Evolutionary conservation across 176 grass and related monocot species (phyloP).

Genomic region (Eleusine coracana): DNA sequence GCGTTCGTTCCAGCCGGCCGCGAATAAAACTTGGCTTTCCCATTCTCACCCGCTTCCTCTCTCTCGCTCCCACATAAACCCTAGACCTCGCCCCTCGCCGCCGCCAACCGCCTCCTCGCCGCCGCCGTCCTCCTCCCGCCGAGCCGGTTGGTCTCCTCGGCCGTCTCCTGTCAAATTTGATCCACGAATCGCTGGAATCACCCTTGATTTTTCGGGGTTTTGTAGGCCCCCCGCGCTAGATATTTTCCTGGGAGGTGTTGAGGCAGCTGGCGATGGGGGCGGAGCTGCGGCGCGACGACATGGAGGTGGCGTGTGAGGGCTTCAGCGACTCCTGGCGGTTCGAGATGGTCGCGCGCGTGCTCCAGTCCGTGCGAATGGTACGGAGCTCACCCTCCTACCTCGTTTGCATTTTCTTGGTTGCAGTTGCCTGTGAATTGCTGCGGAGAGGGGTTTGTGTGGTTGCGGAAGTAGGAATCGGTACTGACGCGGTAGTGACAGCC

Average conservation of each 20-base stretch:
- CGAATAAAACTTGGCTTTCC: slow-evolving; percentile 15
- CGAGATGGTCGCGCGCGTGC: neutral
- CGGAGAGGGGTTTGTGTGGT: neutral
- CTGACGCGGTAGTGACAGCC: neutral
- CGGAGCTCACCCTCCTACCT: neutral
- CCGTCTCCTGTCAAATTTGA: too few species aligned
- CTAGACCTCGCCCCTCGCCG: slow-evolving; percentile 34
- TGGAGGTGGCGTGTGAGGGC: slow-evolving; percentile 15
- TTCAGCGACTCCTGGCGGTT: neutral
- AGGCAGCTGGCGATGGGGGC: slow-evolving; percentile 49
- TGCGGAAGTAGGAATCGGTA: neutral
- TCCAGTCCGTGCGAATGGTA: slow-evolving; percentile 51
- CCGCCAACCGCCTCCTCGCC: slow-evolving; percentile 24
- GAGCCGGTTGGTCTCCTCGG: neutral
- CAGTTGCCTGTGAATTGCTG: neutral
- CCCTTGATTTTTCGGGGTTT: neutral
- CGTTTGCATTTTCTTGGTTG: neutral
- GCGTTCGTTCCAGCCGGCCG: slow-evolving; percentile 13
- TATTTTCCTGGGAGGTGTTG: slow-evolving; percentile 40
- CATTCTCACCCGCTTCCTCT: neutral
- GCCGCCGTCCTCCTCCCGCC: slow-evolving; percentile 11
- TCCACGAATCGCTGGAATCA: neutral
- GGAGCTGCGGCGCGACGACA: slow-evolving; percentile 33
- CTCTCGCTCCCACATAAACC: slow-evolving; percentile 39
- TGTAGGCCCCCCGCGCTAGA: slow-evolving; percentile 13